These are phyloP conservation scores for Saturnispora halmiae DNA, from an alignment of 805 yeast species.

Conservation along the genomic window DNA sequence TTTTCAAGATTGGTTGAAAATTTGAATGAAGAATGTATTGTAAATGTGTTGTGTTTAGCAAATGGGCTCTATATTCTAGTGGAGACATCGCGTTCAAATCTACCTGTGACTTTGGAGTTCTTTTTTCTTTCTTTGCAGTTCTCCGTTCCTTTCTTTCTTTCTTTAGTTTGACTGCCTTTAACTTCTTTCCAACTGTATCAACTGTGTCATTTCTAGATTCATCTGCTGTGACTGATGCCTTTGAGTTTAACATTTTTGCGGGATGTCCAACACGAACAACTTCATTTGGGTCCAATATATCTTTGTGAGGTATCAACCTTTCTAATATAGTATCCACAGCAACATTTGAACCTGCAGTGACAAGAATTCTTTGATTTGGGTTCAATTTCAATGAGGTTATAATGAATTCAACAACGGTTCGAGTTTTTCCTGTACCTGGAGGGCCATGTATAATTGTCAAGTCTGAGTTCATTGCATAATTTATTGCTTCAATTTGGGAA, in stretches of 20 bases:
- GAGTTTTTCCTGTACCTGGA: slow-evolving; percentile 81
- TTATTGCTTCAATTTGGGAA: slow-evolving; percentile 68
- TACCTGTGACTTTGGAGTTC: neutral
- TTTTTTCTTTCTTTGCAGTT: neutral
- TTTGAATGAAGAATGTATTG: slow-evolving; percentile 5
- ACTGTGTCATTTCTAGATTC: neutral
- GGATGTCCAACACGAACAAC: slow-evolving; percentile 91
- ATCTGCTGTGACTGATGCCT: neutral
- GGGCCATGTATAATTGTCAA: slow-evolving; percentile 64
- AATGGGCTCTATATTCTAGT: slow-evolving; percentile 4
- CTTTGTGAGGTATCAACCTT: slow-evolving; percentile 36
- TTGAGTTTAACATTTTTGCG: slow-evolving; percentile 51
- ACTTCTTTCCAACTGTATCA: slow-evolving; percentile 1
- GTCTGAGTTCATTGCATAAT: slow-evolving; percentile 52
- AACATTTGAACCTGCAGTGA: slow-evolving; percentile 91
- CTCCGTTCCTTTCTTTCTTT: slow-evolving; percentile 4
- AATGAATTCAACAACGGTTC: slow-evolving; percentile 73
- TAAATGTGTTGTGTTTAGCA: slow-evolving; percentile 6
- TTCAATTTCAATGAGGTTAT: slow-evolving; percentile 46
- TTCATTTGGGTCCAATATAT: slow-evolving; percentile 30
- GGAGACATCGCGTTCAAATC: slow-evolving; percentile 1
- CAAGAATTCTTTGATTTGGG: slow-evolving; percentile 45
- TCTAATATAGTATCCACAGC: slow-evolving; percentile 89
- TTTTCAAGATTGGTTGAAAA: slow-evolving; percentile 4
- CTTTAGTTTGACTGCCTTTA: slow-evolving; percentile 7